Base-by-base conservation (phyloP, 2,329 filamentous ascomycete species). In the Monilinia polystroma region DNA sequence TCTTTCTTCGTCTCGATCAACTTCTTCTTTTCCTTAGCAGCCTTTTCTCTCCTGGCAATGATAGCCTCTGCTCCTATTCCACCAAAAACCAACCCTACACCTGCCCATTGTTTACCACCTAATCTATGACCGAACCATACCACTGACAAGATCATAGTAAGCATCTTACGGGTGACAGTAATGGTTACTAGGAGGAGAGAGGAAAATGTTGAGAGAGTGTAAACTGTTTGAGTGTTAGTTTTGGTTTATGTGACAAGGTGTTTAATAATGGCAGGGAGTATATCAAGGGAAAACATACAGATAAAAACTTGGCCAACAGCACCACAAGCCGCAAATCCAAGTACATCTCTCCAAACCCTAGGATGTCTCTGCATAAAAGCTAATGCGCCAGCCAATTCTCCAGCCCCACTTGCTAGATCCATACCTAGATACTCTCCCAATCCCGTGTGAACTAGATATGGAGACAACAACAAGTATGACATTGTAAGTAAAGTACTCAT, bases 91-190 rank as follows among this genome's bases (percentile, higher is more conserved):
- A 99, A 82, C 0, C 86, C 89, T 43, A 99, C 93, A 70, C 95
- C 95, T 8, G 96, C 81, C 91, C 93, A 97, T 80, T 99, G 95
- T 84, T 94, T 96, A n/a, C 82, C 80, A 38, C 87, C 90, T 59
- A 99, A 84, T 70, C 85, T 86, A 78, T 99, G 95, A 38, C 95
- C 95, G 77, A 98, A 99, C 80, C 92, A 93, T 68, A 98, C 82
- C 38, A 99, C 95, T 64, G 92, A 97, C 63, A 98, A 84, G 68
- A 98, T 92, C 95, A 99, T 99, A 72, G 94, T 98, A 77, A 98
- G 86, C 95, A 99, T 99, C 82, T 99, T 99, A 76, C 95, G 86
- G 56, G 95, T 99, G 56, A 99, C 95, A 2, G 93, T 99, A 3
- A 99, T 93, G 5, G 95, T 98, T 54, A 98, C 94, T 60, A 99